These are phyloP conservation scores for Hydrangea macrophylla DNA, from an alignment of 148 eudicot genomes.

Conservation along the genomic window DNA sequence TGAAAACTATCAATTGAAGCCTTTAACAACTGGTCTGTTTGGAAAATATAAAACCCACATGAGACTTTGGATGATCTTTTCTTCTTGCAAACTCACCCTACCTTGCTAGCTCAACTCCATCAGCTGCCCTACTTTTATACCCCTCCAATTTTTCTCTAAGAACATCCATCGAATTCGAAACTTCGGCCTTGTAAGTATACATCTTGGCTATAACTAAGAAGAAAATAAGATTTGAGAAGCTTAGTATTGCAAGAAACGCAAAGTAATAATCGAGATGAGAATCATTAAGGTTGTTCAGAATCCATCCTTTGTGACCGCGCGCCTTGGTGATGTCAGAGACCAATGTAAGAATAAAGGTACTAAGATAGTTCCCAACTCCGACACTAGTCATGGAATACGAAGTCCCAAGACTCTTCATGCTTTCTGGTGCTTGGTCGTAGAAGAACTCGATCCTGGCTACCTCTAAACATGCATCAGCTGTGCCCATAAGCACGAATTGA, in stretches of 20 bases:
- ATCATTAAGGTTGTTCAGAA: not conserved
- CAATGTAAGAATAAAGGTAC: not conserved
- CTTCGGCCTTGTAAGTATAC: not conserved
- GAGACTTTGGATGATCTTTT: not conserved
- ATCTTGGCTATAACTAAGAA: not conserved
- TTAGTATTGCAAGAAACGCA: not conserved
- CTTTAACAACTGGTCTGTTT: not conserved
- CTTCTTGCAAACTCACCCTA: not conserved
- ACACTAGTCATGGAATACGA: not conserved
- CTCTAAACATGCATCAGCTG: not conserved
- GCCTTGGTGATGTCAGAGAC: not conserved
- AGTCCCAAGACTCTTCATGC: conserved; percentile 6
- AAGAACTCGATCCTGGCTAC: not conserved
- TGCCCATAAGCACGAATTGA: not conserved
- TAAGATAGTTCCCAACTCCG: not conserved
- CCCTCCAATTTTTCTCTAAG: not conserved
- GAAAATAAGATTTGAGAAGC: not conserved
- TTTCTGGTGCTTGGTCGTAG: conserved; percentile 7
- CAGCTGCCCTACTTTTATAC: not conserved
- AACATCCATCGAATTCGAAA: not conserved
- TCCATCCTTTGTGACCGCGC: not conserved
- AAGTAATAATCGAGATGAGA: conserved; percentile 3
- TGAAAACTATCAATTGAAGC: not conserved
- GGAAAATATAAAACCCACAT: not conserved
- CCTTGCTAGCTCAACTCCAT: not conserved